Percentiles rank a stretch among this genome's conserved stretches.
Evolutionary conservation across 2,329 filamentous ascomycete genomes (phyloP).

Genomic region (Pseudogymnoascus sp.): DNA sequence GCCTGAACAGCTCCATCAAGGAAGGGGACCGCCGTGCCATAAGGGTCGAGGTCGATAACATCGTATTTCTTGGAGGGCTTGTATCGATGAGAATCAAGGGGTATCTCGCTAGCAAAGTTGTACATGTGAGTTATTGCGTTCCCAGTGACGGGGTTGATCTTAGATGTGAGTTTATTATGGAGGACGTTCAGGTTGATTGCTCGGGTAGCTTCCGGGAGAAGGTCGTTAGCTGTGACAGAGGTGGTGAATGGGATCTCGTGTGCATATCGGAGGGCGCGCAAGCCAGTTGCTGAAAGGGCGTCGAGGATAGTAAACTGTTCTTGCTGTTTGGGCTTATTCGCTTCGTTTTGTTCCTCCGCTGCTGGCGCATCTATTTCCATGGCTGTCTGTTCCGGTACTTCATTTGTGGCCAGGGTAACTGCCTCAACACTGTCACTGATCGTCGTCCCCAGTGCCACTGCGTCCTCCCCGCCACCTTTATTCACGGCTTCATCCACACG

Average conservation of each 20-base stretch:
- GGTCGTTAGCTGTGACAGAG: conserved; percentile 80
- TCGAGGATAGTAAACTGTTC: conserved; percentile 74
- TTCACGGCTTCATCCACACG: conserved; percentile 28
- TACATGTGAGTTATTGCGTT: conserved; percentile 95
- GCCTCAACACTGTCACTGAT: not conserved
- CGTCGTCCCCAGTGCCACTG: conserved; percentile 18
- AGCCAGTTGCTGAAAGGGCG: conserved; percentile 85
- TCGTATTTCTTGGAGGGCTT: conserved; percentile 62
- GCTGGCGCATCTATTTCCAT: not conserved
- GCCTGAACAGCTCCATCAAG: conserved; percentile 85
- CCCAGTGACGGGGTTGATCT: conserved; percentile 65
- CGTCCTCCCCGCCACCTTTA: conserved; percentile 30
- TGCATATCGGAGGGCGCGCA: conserved; percentile 84
- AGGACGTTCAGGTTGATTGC: conserved; percentile 78
- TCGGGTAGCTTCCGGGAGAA: conserved; percentile 68
- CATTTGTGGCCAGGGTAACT: not conserved
- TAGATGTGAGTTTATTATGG: conserved; percentile 69
- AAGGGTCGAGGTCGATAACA: conserved; percentile 93
- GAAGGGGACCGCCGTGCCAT: conserved; percentile 88
- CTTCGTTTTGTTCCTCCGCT: not conserved
- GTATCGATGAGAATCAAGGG: conserved; percentile 32
- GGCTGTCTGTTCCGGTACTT: not conserved
- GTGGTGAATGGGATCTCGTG: conserved; percentile 83
- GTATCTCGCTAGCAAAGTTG: conserved; percentile 48
- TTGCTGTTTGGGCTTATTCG: not conserved